Base-by-base conservation (phyloP, 306 rosid species). In the Urtica urens region DNA sequence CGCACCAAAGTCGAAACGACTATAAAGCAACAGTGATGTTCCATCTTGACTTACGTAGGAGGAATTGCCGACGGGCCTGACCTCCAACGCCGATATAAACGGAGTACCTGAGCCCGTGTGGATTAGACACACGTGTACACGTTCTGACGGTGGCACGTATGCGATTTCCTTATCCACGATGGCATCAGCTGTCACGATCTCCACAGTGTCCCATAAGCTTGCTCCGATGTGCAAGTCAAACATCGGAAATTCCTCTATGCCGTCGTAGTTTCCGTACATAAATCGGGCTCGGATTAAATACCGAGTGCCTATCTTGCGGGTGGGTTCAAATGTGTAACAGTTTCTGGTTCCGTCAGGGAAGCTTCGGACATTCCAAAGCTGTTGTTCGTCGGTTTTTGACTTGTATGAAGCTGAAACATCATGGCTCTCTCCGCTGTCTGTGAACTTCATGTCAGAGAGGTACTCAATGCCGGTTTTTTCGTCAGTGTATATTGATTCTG, bases 81-180 rank as follows among this genome's bases (percentile, higher is more conserved):
- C 61, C 67, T 74, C 74, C 50, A 78, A 43, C 17, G 67, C 65
- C 9, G 86, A 68, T 35, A 78, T 51, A 42, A 78, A 71, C 4
- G 81, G 86, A 44, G 51, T 53, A 19, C 86, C 79, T 3, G 11
- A 45, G 4, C 74, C 74, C 6, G 60, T 71, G 64, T 78, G 68
- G 46, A 68, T 79, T 4, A 78, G 63, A 68, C 86, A 78, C 0
- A 57, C 31, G 13, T 52, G 10, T 3, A 75, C 28, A 17, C 62
- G 60, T 29, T 74, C 38, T 8, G 27, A 30, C 18, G 59, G 12
- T 2, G 78, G 68, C 2, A 39, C 12, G 54, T 57, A 47, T 11
- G 41, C 27, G 16, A 65, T 40, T 37, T 65, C 70, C 31, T 53
- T 45, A 22, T 7, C 18, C 33, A 33, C 6, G 15, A 33, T 19